These are phyloP conservation scores for Halenospora varia DNA, from an alignment of 495 filamentous ascomycete species.

Conservation along the genomic window DNA sequence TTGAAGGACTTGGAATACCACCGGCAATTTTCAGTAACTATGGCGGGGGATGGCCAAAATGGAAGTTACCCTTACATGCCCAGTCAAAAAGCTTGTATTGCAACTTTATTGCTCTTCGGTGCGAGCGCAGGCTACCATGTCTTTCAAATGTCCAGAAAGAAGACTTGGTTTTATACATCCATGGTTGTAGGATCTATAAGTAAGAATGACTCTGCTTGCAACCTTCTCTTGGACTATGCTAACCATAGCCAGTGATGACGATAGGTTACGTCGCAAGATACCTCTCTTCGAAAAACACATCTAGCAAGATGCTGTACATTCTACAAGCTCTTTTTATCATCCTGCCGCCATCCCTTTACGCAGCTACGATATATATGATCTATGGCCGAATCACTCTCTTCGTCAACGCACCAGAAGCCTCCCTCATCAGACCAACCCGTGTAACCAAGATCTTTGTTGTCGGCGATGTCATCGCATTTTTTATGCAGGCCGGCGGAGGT, in stretches of 20 bases:
- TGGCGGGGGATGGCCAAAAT: too few relatives aligned
- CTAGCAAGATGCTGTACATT: slow-evolving; percentile 38
- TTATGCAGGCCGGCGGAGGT: slow-evolving; percentile 34
- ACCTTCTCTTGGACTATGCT: too few relatives aligned
- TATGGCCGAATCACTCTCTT: slow-evolving; percentile 41
- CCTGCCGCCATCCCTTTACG: slow-evolving; percentile 44
- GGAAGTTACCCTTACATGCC: too few relatives aligned
- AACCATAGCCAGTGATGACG: slow-evolving; percentile 56
- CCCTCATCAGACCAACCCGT: slow-evolving; percentile 30
- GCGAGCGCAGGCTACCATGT: too few relatives aligned
- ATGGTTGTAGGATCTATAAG: too few relatives aligned
- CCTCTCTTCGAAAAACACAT: slow-evolving; percentile 32
- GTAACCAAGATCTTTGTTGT: slow-evolving; percentile 41
- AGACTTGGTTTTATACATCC: too few relatives aligned
- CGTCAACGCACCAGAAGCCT: slow-evolving; percentile 37
- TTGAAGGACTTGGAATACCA: too few relatives aligned
- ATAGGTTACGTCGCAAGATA: slow-evolving; percentile 40
- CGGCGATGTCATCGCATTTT: slow-evolving; percentile 39
- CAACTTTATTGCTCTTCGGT: too few relatives aligned
- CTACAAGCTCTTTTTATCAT: slow-evolving; percentile 42
- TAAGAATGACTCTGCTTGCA: too few relatives aligned
- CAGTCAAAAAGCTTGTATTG: too few relatives aligned
- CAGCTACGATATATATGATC: slow-evolving; percentile 52
- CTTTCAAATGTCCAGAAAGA: too few relatives aligned
- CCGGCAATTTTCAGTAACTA: too few relatives aligned